These are phyloP conservation scores for Volutella citrinella DNA, from an alignment of 2,329 filamentous ascomycete species.

Conservation along the genomic window DNA sequence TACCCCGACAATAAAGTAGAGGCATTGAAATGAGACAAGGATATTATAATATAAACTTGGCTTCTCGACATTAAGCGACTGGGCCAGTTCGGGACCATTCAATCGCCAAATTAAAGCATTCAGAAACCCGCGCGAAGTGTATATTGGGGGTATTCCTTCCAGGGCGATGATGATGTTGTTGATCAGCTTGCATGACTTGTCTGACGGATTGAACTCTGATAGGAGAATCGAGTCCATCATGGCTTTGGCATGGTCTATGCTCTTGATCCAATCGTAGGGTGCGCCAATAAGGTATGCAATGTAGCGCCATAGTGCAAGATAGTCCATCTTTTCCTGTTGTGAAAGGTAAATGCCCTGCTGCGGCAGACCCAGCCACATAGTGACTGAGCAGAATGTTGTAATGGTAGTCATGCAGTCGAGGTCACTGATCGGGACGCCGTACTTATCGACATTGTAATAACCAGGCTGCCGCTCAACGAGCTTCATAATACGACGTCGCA, in stretches of 20 bases:
- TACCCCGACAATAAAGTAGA: too few relatives aligned
- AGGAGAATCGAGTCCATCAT: too few relatives aligned
- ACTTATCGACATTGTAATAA: slow-evolving; percentile 58
- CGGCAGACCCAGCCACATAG: slow-evolving; percentile 62
- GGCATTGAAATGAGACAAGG: too few relatives aligned
- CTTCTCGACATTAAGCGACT: too few relatives aligned
- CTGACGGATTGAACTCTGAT: too few relatives aligned
- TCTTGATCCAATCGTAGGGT: slow-evolving; percentile 23
- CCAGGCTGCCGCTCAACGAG: slow-evolving; percentile 49
- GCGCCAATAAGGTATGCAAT: slow-evolving; percentile 29
- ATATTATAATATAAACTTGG: too few relatives aligned
- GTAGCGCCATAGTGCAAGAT: slow-evolving; percentile 54
- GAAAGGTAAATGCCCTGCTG: slow-evolving; percentile 60
- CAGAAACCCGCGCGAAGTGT: too few relatives aligned
- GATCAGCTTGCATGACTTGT: too few relatives aligned
- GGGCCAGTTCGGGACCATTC: too few relatives aligned
- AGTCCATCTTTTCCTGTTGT: slow-evolving; percentile 57
- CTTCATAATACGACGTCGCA: slow-evolving; percentile 59
- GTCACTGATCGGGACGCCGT: slow-evolving; percentile 63
- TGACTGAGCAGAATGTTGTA: slow-evolving; percentile 57
- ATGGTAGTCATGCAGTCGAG: slow-evolving; percentile 65
- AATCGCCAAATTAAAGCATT: too few relatives aligned
- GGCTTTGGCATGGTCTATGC: slow-evolving; percentile 23
- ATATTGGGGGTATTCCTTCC: too few relatives aligned
- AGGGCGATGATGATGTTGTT: too few relatives aligned